Percentiles rank a stretch among this genome's conserved stretches.
Evolutionary conservation across 179 eudicot genomes (phyloP).

Genomic region (Kewa caespitosa): DNA sequence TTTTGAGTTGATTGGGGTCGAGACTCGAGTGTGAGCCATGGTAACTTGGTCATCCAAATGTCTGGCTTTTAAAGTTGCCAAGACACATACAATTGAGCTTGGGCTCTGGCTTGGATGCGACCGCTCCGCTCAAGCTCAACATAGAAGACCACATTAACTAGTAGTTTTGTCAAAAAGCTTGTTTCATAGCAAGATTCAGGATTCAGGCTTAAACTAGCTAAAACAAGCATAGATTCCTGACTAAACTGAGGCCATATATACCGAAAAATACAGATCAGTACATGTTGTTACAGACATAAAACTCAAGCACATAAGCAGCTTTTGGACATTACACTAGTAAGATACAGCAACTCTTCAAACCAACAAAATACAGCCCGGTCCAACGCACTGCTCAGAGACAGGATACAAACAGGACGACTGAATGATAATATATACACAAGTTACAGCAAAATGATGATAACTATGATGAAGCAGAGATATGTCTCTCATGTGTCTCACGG

Average conservation of each 20-base stretch:
- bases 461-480: not conserved
- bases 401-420: not conserved
- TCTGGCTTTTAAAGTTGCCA: too few relatives aligned
- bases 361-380: not conserved
- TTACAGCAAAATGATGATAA: not conserved
- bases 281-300: constrained; percentile 2
- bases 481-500: constrained; percentile 30
- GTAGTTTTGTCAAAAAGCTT: too few relatives aligned
- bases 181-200: not conserved
- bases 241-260: not conserved
- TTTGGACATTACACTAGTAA: not conserved
- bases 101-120: too few relatives aligned
- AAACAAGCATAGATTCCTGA: not conserved
- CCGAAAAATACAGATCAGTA: not conserved
- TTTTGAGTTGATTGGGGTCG: too few relatives aligned
- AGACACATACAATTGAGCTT: too few relatives aligned
- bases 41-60: too few relatives aligned
- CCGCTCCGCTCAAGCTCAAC: too few relatives aligned
- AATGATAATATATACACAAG: not conserved
- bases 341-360: constrained; percentile 8
- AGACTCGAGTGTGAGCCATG: too few relatives aligned
- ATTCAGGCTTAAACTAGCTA: not conserved
- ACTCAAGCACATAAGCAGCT: not conserved
- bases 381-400: not conserved
- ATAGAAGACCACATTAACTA: too few relatives aligned